phyloP scores from a whole-genome alignment of 75 land plant species.

The Sequoia sempervirens region DNA sequence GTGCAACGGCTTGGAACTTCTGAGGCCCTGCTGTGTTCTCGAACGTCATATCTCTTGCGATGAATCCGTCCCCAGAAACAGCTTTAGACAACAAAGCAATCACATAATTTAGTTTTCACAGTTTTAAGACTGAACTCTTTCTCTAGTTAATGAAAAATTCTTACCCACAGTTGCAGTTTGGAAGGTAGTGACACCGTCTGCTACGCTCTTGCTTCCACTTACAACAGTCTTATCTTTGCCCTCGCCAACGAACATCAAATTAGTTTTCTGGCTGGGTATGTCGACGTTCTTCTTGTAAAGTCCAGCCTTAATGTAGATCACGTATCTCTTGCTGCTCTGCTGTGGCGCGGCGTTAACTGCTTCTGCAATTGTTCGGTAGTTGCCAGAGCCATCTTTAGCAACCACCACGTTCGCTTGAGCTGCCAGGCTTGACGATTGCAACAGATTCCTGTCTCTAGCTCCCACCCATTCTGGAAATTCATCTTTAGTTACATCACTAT shows the following conservation, averaged over 20 bases:
- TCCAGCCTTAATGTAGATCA: slow-evolving; percentile 56
- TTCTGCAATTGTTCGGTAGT: slow-evolving; percentile 39
- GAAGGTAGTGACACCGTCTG: slow-evolving; percentile 25
- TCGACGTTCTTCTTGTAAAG: slow-evolving; percentile 37
- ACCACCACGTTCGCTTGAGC: slow-evolving; percentile 19
- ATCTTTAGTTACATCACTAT: not conserved
- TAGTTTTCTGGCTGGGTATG: slow-evolving; percentile 12
- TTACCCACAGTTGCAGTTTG: slow-evolving; percentile 5
- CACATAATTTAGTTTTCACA: slow-evolving; percentile 45
- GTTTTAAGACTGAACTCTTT: not conserved
- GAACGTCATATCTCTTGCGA: no score
- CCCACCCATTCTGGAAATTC: slow-evolving; percentile 16
- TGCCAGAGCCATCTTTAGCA: slow-evolving; percentile 44
- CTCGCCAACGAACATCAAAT: slow-evolving; percentile 39
- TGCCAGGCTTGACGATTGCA: slow-evolving; percentile 1
- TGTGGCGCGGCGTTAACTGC: slow-evolving; percentile 47
- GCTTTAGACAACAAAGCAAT: no score
- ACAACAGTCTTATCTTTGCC: slow-evolving; percentile 37
- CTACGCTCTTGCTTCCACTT: slow-evolving; percentile 32
- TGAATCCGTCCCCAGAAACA: no score
- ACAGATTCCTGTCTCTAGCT: not conserved
- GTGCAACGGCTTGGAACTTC: slow-evolving; percentile 30
- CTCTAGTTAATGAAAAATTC: slow-evolving; percentile 36
- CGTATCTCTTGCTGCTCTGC: slow-evolving; percentile 19
- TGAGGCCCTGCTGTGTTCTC: no score